A percentile compares a stretch with the other conserved stretches of the same genome.
Evolutionary conservation across 495 filamentous ascomycete species (phyloP).

Genomic region (Xylaria scruposa): DNA sequence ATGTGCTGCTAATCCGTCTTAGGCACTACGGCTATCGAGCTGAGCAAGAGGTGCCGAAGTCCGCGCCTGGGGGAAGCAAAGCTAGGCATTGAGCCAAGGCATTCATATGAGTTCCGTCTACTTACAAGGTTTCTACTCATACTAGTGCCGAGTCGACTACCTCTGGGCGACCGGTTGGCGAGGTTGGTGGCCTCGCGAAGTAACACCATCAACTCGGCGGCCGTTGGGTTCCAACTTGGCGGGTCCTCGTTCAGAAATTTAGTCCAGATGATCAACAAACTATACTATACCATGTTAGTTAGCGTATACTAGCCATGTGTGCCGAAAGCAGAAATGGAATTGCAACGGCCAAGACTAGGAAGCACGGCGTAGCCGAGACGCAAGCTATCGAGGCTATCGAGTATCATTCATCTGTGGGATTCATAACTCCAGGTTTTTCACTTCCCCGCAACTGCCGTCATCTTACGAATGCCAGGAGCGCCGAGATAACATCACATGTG

Average conservation of each 20-base stretch:
- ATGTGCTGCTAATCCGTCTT: conserved; percentile 12
- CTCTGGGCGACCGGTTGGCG: background rate
- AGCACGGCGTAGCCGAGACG: conserved; percentile 17
- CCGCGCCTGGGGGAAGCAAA: background rate
- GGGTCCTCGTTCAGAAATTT: background rate
- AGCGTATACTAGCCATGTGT: background rate
- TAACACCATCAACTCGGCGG: conserved; percentile 9
- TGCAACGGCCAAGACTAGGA: background rate
- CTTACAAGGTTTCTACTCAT: background rate
- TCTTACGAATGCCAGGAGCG: background rate
- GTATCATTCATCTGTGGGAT: conserved; percentile 5
- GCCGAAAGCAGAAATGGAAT: conserved; percentile 14
- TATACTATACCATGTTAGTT: background rate
- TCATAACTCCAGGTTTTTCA: background rate
- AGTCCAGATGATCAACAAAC: conserved; percentile 8
- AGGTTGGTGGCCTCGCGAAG: background rate
- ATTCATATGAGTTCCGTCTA: background rate
- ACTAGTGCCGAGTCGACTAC: background rate
- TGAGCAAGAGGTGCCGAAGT: conserved; percentile 8
- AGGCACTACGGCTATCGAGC: background rate
- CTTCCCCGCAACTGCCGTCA: conserved; percentile 21
- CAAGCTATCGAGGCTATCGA: background rate
- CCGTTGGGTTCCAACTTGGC: conserved; percentile 24
- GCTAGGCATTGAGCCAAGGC: background rate
- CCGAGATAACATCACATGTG: conserved; percentile 16